Conservation (phyloP, 2,329 filamentous ascomycete species). For the Zelopaecilomyces penicillatus region DNA sequence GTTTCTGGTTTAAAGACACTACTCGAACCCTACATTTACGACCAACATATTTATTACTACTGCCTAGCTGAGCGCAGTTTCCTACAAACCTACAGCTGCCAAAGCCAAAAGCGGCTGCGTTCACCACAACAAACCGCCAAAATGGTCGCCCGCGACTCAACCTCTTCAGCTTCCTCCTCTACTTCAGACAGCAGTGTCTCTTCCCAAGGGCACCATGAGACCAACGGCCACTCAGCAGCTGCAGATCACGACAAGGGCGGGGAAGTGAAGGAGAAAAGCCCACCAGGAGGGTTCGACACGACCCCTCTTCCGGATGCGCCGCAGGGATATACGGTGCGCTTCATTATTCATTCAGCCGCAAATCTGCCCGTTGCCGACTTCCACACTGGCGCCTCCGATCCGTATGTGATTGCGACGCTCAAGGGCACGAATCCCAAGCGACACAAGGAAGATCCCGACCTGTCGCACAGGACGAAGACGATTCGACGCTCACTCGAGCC, state of each 20-base stretch:
- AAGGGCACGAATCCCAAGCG: conserved; percentile 60
- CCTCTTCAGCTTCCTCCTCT: neutral
- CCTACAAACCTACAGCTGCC: no score
- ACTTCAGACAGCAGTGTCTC: neutral
- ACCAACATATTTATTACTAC: no score
- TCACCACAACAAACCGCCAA: neutral
- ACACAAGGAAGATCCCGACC: conserved; percentile 76
- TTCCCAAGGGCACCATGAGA: neutral
- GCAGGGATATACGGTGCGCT: conserved; percentile 73
- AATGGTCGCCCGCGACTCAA: no score
- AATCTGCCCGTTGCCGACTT: conserved; percentile 81
- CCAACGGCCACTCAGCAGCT: neutral
- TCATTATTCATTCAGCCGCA: conserved; percentile 72
- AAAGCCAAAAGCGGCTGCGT: neutral
- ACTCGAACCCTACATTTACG: no score
- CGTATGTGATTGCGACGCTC: conserved; percentile 72
- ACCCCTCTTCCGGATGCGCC: conserved; percentile 69
- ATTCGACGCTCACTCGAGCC: conserved; percentile 65
- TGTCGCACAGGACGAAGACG: conserved; percentile 69
- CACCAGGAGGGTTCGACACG: conserved; percentile 69
- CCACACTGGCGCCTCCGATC: conserved; percentile 69
- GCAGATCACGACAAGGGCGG: neutral
- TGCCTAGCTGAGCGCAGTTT: no score
- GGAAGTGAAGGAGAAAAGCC: conserved; percentile 27
- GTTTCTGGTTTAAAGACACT: no score